Evolutionary conservation across 345 rosid genomes (phyloP), one percentile per base, ranked within the genome.

Genomic region (Mercurialis annua): DNA sequence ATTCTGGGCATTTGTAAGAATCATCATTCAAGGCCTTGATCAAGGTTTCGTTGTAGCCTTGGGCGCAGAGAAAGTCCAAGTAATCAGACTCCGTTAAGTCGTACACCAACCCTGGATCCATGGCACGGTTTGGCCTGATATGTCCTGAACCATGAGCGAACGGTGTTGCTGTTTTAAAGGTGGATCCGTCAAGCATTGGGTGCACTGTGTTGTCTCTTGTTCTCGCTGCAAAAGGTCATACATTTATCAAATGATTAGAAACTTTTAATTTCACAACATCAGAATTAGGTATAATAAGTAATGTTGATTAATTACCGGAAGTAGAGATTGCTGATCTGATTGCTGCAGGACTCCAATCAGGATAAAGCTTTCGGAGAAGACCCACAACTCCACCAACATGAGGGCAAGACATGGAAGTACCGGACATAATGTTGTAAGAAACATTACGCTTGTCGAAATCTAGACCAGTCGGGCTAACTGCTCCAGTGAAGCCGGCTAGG

Each of bases 301-400:
- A 2, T 20, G 6, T 6, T 21, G 1, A 38, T 3, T 21, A 23
- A 21, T 58, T 59, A 75, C 79, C 77, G 1, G 86, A 82, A 1
- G 96, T 87, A 88, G 86, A 79, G 69, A 89, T 85, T 52, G 97
- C 96, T 0, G 90, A 86, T 50, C 80, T 70, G 52, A 86, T 78
- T 17, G 88, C 88, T 4, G 90, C 78, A 2, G 85, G 76, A 54
- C 82, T 84, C 90, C 88, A 86, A 4, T 71, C 56, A 8, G 83
- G 90, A 31, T 76, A 64, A 38, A 79, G 74, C 1, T 74, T 71
- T 59, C 70, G 82, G 33, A 86, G 78, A 5, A 86, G 85, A 50
- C 82, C 90, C 17, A 60, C 85, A 16, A 84, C 53, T 6, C 90
- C 88, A 0, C 86, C 38, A 47, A 86, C 78, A 70, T 86, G 90